phyloP scores from a whole-genome alignment of 805 yeast species.

The Candida nitratophila region DNA sequence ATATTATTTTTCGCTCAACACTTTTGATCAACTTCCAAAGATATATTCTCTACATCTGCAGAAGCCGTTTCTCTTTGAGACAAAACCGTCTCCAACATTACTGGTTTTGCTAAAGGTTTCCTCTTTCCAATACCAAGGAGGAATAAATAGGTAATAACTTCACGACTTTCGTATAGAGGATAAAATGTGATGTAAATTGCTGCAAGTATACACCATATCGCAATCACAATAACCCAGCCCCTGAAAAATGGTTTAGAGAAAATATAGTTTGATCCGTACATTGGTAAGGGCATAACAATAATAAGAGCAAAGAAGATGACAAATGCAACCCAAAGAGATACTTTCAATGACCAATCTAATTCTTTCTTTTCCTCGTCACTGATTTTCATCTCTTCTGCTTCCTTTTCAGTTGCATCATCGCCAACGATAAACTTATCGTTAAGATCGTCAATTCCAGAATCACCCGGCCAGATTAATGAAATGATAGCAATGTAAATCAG shows the following conservation, averaged over 20 bases:
- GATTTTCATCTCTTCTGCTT: conserved; percentile 20
- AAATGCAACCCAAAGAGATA: conserved; percentile 12
- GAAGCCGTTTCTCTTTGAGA: background rate
- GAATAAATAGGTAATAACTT: conserved; percentile 7
- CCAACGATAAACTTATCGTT: conserved; percentile 20
- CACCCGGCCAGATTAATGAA: conserved; percentile 23
- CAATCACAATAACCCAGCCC: conserved; percentile 31
- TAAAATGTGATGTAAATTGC: conserved; percentile 33
- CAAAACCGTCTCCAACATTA: background rate
- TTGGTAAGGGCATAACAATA: conserved; percentile 29
- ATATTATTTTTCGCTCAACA: too few species aligned
- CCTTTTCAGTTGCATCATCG: conserved; percentile 29
- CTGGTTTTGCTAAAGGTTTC: background rate
- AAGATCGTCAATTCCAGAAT: conserved; percentile 20
- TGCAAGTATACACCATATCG: conserved; percentile 33
- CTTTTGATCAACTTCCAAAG: background rate
- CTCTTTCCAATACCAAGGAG: background rate
- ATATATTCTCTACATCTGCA: background rate
- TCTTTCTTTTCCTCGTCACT: conserved; percentile 14
- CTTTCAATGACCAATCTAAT: conserved; percentile 14
- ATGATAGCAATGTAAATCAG: conserved; percentile 20
- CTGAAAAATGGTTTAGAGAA: conserved; percentile 30
- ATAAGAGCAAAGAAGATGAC: conserved; percentile 13
- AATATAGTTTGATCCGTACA: conserved; percentile 32
- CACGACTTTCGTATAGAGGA: conserved; percentile 41